A percentile compares a stretch with the other conserved stretches of the same genome.
Evolutionary conservation across 176 grass and related monocot genomes (phyloP).

Genomic region (Chloris gayana): DNA sequence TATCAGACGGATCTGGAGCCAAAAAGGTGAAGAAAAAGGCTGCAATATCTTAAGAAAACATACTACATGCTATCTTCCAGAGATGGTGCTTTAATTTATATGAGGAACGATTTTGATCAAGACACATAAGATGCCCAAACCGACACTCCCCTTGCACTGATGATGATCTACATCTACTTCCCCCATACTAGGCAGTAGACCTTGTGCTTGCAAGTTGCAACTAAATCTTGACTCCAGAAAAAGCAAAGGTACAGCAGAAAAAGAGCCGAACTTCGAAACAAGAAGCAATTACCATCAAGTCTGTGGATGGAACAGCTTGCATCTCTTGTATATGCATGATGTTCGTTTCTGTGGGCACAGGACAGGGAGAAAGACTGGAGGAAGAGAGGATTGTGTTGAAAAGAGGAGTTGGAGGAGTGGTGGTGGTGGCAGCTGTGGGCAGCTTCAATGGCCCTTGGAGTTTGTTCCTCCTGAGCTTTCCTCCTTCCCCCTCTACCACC

Average conservation of each 20-base stretch:
- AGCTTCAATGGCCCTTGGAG: constrained; percentile 21
- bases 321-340: constrained; percentile 49
- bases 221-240: background rate
- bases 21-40: background rate
- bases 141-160: background rate
- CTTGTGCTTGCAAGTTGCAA: background rate
- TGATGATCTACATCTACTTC: background rate
- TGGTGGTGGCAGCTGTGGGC: constrained; percentile 26
- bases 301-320: constrained; percentile 36
- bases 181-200: background rate
- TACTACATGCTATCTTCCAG: background rate
- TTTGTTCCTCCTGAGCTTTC: constrained; percentile 37
- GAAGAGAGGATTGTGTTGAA: background rate
- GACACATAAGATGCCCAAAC: background rate
- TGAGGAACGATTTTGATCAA: background rate
- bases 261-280: background rate
- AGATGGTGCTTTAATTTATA: background rate
- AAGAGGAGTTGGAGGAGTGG: background rate
- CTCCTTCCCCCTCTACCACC: constrained; percentile 20
- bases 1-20: constrained; percentile 27
- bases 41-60: constrained; percentile 1
- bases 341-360: background rate
- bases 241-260: background rate
- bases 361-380: constrained; percentile 24
- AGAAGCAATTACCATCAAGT: constrained; percentile 45